These are phyloP conservation scores for Blastomyces parvus DNA, from an alignment of 2,329 filamentous ascomycete species.

Conservation along the genomic window DNA sequence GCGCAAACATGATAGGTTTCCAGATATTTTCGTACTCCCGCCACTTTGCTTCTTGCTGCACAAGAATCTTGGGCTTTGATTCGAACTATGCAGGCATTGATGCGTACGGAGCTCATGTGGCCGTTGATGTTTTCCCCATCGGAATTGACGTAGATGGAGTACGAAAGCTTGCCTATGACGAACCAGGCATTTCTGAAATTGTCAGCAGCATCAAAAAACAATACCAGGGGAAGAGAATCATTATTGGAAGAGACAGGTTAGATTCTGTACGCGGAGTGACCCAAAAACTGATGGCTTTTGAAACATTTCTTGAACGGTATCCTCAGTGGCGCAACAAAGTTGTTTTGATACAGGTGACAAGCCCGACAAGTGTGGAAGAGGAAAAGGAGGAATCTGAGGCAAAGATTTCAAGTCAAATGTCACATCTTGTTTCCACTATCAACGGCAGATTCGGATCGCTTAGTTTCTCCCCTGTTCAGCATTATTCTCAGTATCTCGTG, in stretches of 20 bases:
- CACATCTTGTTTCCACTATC: conserved; percentile 81
- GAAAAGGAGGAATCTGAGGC: conserved; percentile 66
- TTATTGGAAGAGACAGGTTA: conserved; percentile 86
- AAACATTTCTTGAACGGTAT: conserved; percentile 80
- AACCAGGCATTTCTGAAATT: conserved; percentile 60
- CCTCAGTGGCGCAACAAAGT: conserved; percentile 89
- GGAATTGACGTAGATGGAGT: conserved; percentile 83
- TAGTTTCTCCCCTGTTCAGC: conserved; percentile 81
- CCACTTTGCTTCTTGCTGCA: conserved; percentile 91
- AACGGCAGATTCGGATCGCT: conserved; percentile 84
- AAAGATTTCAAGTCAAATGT: conserved; percentile 79
- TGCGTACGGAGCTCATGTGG: conserved; percentile 77
- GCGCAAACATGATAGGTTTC: conserved; percentile 88
- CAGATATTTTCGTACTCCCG: conserved; percentile 92
- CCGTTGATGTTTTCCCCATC: conserved; percentile 88
- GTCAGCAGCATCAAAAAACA: conserved; percentile 62
- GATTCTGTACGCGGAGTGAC: conserved; percentile 87
- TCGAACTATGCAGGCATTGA: conserved; percentile 79
- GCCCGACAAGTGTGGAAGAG: conserved; percentile 69
- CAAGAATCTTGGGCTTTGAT: conserved; percentile 79
- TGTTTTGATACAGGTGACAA: conserved; percentile 90
- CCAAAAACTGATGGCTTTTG: conserved; percentile 93
- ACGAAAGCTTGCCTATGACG: conserved; percentile 62
- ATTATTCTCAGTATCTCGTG: conserved; percentile 86
- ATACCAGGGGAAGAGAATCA: conserved; percentile 86